phyloP scores from a whole-genome alignment of 2,329 filamentous ascomycete species.

The Fusarium metavorans region DNA sequence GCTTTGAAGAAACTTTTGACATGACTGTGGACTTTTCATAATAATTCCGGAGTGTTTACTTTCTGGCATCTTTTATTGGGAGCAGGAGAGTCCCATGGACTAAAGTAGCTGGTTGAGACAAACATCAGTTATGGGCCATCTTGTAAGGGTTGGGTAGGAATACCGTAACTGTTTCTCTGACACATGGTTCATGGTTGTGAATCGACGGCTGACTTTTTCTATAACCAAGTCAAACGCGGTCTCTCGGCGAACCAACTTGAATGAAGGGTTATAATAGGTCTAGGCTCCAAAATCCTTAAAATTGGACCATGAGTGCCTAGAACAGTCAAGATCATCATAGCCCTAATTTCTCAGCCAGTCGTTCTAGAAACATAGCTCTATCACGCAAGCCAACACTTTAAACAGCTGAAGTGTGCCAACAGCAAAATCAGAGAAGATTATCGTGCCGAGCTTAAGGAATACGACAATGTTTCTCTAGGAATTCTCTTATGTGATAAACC shows the following conservation, averaged over 20 bases:
- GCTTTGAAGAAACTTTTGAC: background rate
- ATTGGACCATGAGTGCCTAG: background rate
- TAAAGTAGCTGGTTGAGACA: background rate
- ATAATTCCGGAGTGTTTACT: background rate
- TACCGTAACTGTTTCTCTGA: background rate
- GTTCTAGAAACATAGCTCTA: background rate
- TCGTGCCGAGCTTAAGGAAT: background rate
- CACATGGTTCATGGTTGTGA: background rate
- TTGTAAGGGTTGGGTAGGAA: background rate
- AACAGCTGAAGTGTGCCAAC: background rate
- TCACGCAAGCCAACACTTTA: background rate
- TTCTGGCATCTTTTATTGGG: background rate
- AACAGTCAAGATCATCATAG: background rate
- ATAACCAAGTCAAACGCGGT: background rate
- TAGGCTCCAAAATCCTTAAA: background rate
- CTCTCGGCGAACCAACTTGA: background rate
- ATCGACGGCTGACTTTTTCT: background rate
- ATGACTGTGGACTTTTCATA: background rate
- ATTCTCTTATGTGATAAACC: background rate
- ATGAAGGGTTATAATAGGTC: background rate
- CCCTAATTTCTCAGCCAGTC: background rate
- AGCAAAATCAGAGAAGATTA: background rate
- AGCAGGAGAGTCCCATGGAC: background rate
- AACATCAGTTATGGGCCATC: background rate
- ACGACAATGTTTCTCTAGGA: background rate